Percentiles rank a stretch among this genome's conserved stretches.
Evolutionary conservation across 164 flowering plant species (phyloP).

Genomic region (Tetrastigma voinierianum): DNA sequence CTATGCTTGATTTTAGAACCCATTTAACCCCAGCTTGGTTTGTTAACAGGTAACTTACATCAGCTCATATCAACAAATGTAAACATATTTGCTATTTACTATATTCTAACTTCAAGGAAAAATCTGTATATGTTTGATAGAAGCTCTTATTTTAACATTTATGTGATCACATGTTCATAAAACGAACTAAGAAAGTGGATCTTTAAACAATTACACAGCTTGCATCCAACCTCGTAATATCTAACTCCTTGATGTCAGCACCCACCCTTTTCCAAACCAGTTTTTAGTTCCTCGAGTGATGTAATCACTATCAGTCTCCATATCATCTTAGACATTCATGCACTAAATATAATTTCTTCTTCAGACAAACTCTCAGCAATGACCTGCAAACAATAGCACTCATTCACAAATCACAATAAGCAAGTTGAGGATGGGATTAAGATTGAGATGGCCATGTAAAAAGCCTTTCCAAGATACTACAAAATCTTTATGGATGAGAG

Average conservation of each 20-base stretch:
- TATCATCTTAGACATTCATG: constrained; percentile 77
- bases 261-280: constrained; percentile 60
- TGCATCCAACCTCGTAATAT: constrained; percentile 50
- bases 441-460: no score
- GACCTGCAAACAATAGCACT: constrained; percentile 29
- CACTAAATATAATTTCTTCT: no score
- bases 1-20: no score
- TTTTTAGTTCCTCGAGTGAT: constrained; percentile 67
- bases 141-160: no score
- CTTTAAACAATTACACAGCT: constrained; percentile 38
- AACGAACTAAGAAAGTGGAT: neutral
- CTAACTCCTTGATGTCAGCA: constrained; percentile 55
- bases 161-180: no score
- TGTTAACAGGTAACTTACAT: no score
- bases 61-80: no score
- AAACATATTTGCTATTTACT: no score
- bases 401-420: neutral
- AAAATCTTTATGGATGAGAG: neutral
- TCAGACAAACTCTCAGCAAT: constrained; percentile 63
- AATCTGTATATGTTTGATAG: no score
- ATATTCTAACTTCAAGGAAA: no score
- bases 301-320: constrained; percentile 60
- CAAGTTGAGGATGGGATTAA: neutral
- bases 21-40: no score
- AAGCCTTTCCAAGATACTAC: no score